Evolutionary conservation across 164 flowering plant species (phyloP).

Genomic region (Protea cynaroides): DNA sequence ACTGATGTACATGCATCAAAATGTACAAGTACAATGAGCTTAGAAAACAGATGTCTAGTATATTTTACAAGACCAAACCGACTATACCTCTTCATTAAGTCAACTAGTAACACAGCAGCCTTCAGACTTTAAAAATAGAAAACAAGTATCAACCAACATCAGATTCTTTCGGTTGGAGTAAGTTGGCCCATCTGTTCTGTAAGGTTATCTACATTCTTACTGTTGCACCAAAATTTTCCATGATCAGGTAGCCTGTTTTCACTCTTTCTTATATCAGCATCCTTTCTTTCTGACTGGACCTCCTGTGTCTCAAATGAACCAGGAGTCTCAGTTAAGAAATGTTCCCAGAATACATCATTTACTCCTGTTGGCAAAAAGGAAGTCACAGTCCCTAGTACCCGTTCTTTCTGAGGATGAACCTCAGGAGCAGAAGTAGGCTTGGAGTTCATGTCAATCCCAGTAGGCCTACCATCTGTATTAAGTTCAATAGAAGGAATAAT

Average conservation of each 20-base stretch:
- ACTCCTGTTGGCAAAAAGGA: conserved; percentile 26
- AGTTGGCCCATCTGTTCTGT: conserved; percentile 52
- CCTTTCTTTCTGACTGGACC: conserved; percentile 44
- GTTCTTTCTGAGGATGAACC: conserved; percentile 22
- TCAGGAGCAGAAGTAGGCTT: conserved; percentile 28
- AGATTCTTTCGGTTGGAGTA: conserved; percentile 39
- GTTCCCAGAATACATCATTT: conserved; percentile 80
- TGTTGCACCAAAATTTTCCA: conserved; percentile 43
- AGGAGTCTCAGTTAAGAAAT: conserved; percentile 69
- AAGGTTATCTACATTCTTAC: conserved; percentile 41
- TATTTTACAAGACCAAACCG: conserved; percentile 18
- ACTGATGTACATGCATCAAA: conserved; percentile 5
- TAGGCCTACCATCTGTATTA: conserved; percentile 22
- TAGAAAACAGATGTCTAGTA: conserved; percentile 5
- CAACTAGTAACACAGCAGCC: conserved; percentile 12
- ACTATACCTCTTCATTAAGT: conserved; percentile 19
- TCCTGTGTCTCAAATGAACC: conserved; percentile 38
- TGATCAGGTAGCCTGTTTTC: conserved; percentile 24
- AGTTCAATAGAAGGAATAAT: conserved; percentile 22
- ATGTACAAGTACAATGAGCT: not conserved
- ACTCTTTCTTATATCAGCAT: conserved; percentile 16
- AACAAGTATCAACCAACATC: conserved; percentile 12
- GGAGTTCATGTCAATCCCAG: conserved; percentile 41
- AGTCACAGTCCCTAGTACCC: conserved; percentile 3
- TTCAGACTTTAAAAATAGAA: conserved; percentile 7